Conservation (phyloP, 2,329 filamentous ascomycete genomes). For the Epichloe baconii region DNA sequence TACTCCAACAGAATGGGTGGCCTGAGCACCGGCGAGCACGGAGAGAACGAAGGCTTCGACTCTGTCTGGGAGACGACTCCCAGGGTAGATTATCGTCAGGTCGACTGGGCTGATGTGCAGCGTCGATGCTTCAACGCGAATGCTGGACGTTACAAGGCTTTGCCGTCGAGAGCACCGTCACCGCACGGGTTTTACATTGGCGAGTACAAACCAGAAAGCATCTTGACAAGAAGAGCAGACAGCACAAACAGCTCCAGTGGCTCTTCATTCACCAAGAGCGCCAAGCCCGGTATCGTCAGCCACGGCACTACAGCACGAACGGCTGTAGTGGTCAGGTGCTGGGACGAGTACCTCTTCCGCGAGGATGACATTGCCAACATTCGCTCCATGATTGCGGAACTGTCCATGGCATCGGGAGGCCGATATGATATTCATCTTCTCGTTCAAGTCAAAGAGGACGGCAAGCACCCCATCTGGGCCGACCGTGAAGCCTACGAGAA, state of each 20-base stretch:
- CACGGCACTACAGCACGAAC: conserved; percentile 31
- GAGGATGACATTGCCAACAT: conserved; percentile 72
- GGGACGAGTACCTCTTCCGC: conserved; percentile 67
- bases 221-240: conserved; percentile 1
- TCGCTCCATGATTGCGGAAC: conserved; percentile 71
- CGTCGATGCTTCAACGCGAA: conserved; percentile 62
- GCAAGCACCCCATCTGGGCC: conserved; percentile 63
- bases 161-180: conserved; percentile 25
- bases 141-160: conserved; percentile 48
- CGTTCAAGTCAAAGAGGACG: conserved; percentile 70
- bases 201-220: neutral
- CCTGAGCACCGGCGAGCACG: conserved; percentile 71
- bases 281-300: conserved; percentile 1
- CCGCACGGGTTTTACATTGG: conserved; percentile 39
- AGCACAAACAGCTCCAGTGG: neutral
- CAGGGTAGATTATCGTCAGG: conserved; percentile 62
- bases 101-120: conserved; percentile 72
- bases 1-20: conserved; percentile 71
- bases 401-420: conserved; percentile 67
- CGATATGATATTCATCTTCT: conserved; percentile 81
- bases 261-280: neutral
- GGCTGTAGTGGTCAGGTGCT: conserved; percentile 70
- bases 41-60: conserved; percentile 69
- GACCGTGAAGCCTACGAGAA: conserved; percentile 55
- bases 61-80: conserved; percentile 59